Evolutionary conservation across 345 rosid species (phyloP).

Genomic region (Syzygium oleosum): DNA sequence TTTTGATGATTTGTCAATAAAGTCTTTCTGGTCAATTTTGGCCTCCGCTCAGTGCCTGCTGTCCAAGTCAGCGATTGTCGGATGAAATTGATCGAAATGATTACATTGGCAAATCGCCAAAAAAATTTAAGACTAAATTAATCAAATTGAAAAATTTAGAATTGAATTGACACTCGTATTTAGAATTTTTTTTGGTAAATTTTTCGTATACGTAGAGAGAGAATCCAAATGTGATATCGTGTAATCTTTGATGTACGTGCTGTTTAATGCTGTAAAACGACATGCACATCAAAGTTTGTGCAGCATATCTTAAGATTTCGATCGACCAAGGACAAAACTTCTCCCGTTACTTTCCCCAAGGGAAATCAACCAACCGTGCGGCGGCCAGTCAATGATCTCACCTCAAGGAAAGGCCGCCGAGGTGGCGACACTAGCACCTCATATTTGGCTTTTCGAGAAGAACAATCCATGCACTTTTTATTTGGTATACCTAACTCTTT

Average conservation of each 20-base stretch:
- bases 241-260: no score
- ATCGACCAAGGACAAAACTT: background rate
- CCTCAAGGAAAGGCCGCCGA: background rate
- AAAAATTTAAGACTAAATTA: no score
- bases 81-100: background rate
- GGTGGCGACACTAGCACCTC: background rate
- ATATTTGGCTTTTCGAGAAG: background rate
- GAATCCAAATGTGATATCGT: no score
- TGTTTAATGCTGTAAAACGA: no score
- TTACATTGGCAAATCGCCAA: no score
- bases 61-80: rapidly evolving
- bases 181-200: no score
- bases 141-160: no score
- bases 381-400: background rate
- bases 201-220: no score
- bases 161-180: no score
- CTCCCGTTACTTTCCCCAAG: background rate
- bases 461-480: background rate
- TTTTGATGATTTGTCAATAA: background rate
- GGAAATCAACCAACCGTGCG: background rate
- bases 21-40: background rate
- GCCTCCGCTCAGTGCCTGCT: no score
- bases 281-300: no score
- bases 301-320: no score
- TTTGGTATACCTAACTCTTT: background rate